phyloP scores from a whole-genome alignment of 2,329 filamentous ascomycete species.

The Aspergillus niger region DNA sequence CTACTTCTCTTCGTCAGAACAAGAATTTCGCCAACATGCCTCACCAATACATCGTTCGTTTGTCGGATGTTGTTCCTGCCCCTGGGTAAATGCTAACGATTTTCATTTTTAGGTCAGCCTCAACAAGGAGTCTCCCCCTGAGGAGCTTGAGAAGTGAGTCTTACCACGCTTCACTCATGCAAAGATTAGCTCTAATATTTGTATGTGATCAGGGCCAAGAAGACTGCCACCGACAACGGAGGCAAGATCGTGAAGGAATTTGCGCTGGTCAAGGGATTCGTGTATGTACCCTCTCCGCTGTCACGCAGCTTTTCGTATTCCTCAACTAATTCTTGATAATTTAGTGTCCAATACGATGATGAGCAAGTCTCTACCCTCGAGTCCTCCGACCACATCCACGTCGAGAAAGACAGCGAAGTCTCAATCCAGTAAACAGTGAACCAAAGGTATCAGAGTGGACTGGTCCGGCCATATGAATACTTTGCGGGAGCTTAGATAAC shows the following conservation, averaged over 20 bases:
- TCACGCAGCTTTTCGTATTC: background rate
- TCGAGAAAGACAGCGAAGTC: conserved; percentile 74
- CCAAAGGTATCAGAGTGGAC: too few relatives aligned
- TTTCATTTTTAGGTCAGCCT: conserved; percentile 67
- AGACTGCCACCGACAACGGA: conserved; percentile 71
- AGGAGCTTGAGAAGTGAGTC: conserved; percentile 69
- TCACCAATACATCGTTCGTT: too few relatives aligned
- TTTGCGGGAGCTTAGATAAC: too few relatives aligned
- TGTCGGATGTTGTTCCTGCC: too few relatives aligned
- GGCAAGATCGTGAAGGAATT: conserved; percentile 84
- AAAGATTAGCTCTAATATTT: conserved; percentile 17
- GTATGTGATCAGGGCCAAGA: conserved; percentile 65
- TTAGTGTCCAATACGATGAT: conserved; percentile 71
- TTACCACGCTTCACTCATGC: background rate
- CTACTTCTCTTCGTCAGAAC: too few relatives aligned
- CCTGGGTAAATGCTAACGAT: too few relatives aligned
- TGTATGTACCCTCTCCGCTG: conserved; percentile 60
- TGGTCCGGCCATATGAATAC: too few relatives aligned
- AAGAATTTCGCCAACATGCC: too few relatives aligned
- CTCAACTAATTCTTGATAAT: conserved; percentile 12
- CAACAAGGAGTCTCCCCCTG: conserved; percentile 67
- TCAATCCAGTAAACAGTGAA: conserved; percentile 63
- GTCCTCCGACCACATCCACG: conserved; percentile 70
- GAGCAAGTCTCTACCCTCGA: conserved; percentile 68
- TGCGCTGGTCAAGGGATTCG: conserved; percentile 86